phyloP scores from a whole-genome alignment of 2,329 filamentous ascomycete genomes.

The Trichoderma koningiopsis region DNA sequence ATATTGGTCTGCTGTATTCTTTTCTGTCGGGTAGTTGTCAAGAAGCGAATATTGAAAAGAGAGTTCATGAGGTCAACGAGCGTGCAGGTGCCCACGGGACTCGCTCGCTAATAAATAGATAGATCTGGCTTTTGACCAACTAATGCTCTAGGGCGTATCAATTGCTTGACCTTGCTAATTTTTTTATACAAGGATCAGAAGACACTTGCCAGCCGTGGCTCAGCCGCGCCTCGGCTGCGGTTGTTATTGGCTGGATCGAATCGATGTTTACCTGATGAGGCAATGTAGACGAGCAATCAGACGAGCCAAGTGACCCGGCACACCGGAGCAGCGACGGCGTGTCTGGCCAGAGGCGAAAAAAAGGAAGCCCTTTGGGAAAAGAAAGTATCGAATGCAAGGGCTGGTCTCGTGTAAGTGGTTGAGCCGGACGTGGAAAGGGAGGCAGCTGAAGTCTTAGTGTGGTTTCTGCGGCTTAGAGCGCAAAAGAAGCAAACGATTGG shows the following conservation, averaged over 20 bases:
- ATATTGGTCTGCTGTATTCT: slow-evolving; percentile 6
- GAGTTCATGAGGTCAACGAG: slow-evolving; percentile 14
- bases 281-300: background rate
- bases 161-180: background rate
- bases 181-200: background rate
- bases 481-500: slow-evolving; percentile 1
- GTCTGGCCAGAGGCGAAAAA: background rate
- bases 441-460: background rate
- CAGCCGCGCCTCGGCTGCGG: background rate
- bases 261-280: slow-evolving; percentile 20
- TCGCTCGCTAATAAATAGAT: slow-evolving; percentile 13
- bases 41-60: slow-evolving; percentile 10
- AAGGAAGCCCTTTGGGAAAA: background rate
- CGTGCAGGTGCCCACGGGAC: background rate
- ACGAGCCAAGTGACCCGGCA: background rate
- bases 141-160: background rate
- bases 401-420: background rate
- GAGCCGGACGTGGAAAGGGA: background rate
- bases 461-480: background rate
- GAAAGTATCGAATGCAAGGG: background rate
- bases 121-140: background rate
- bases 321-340: background rate
- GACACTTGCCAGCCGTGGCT: slow-evolving; percentile 3
- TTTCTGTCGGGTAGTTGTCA: background rate
- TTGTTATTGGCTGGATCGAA: slow-evolving; percentile 18